These are phyloP conservation scores for Boletus sp. DNA, from an alignment of 768 basidiomycete genomes.

Conservation along the genomic window DNA sequence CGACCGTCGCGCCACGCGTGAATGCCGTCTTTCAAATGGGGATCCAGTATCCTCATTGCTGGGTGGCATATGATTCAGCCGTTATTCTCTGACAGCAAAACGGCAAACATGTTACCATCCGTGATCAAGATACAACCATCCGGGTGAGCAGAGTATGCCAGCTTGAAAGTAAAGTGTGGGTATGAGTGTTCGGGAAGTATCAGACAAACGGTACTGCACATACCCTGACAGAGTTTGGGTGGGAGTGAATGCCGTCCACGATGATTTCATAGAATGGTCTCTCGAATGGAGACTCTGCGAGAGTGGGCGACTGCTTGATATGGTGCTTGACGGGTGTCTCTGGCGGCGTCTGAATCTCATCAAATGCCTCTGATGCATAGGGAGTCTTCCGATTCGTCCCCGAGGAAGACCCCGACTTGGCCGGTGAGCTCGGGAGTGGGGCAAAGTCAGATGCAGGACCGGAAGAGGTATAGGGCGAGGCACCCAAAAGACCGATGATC, in stretches of 20 bases:
- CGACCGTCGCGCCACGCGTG: slow-evolving; percentile 88
- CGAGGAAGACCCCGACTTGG: slow-evolving; percentile 9
- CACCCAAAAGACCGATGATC: slow-evolving; percentile 83
- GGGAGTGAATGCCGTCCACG: slow-evolving; percentile 87
- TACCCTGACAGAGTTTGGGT: slow-evolving; percentile 86
- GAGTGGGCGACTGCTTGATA: slow-evolving; percentile 31
- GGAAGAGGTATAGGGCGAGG: slow-evolving; percentile 59
- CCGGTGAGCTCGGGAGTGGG: slow-evolving; percentile 17
- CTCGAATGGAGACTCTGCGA: slow-evolving; percentile 46
- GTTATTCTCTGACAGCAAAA: neutral
- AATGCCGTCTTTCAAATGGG: slow-evolving; percentile 74
- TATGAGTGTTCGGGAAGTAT: neutral
- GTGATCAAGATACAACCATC: slow-evolving; percentile 88
- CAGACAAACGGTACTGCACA: slow-evolving; percentile 22
- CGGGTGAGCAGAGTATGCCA: slow-evolving; percentile 79
- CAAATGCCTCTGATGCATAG: slow-evolving; percentile 58
- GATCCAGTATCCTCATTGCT: slow-evolving; percentile 88
- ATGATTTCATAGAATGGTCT: slow-evolving; percentile 87
- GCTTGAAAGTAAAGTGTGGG: slow-evolving; percentile 34
- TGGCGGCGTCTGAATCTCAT: slow-evolving; percentile 55
- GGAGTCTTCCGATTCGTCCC: slow-evolving; percentile 15
- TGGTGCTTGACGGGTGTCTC: slow-evolving; percentile 40
- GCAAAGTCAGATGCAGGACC: slow-evolving; percentile 34
- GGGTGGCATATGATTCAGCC: slow-evolving; percentile 5
- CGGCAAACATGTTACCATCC: slow-evolving; percentile 55